Base-by-base conservation (phyloP, 768 basidiomycete genomes). In the Naganishia vishniacii region DNA sequence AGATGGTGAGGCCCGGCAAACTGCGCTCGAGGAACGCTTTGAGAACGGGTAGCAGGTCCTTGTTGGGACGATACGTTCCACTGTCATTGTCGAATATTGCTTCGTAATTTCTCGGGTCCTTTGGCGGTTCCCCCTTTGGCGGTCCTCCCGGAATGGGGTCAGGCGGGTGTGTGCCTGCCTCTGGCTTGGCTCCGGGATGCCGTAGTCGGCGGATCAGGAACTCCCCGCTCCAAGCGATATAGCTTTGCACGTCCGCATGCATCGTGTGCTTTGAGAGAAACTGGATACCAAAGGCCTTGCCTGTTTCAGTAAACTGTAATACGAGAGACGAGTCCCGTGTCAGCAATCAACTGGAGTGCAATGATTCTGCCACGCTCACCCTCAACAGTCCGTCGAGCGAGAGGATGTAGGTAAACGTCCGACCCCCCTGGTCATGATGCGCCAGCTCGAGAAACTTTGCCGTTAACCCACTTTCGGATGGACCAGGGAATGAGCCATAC, bases 291-390 rank as follows among this genome's bases (percentile, higher is more conserved):
- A 91, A 91, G 34, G 87, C 85, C 12, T 88, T 88, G 16, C 88
- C 88, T 3, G 89, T 91, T 75, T 90, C 89, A 28, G 88, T 89
- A 77, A 91, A 90, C 23, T n/a, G n/a, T n/a, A n/a, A n/a, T n/a
- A n/a, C n/a, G n/a, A n/a, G n/a, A n/a, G n/a, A n/a, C n/a, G n/a
- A n/a, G n/a, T n/a, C n/a, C n/a, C n/a, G n/a, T n/a, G n/a, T n/a
- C n/a, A n/a, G n/a, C n/a, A n/a, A n/a, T n/a, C n/a, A n/a, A n/a
- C n/a, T n/a, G n/a, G n/a, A n/a, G n/a, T n/a, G n/a, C n/a, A n/a
- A n/a, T n/a, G n/a, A n/a, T n/a, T n/a, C n/a, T n/a, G n/a, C n/a
- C n/a, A n/a, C n/a, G n/a, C n/a, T n/a, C n/a, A n/a, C n/a, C n/a
- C 89, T 83, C 68, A 89, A 81, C 9, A 87, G 82, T 66, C 88